Evolutionary conservation across 1,284 basidiomycete genomes (phyloP).

Genomic region (Ganoderma sp.): DNA sequence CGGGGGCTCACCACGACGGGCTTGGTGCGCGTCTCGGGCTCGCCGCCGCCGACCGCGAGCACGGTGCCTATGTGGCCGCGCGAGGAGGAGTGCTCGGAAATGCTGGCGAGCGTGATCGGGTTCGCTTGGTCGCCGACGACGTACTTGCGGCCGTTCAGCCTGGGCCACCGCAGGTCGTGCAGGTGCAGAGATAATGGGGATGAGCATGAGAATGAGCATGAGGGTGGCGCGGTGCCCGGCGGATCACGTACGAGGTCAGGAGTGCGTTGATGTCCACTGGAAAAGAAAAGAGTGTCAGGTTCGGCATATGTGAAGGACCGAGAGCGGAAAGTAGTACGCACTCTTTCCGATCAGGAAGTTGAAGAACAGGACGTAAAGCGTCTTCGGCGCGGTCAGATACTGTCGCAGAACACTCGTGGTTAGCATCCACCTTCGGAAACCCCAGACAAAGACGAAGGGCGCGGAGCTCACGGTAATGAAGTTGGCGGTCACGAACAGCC

Average conservation of each 20-base stretch:
- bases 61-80: neutral
- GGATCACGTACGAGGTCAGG: neutral
- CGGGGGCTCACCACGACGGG: neutral
- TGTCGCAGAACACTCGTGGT: neutral
- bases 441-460: neutral
- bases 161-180: no score
- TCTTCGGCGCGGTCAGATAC: neutral
- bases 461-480: neutral
- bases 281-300: no score
- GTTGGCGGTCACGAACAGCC: neutral
- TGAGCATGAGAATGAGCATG: neutral
- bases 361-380: neutral
- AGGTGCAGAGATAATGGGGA: no score
- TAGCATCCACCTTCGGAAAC: neutral
- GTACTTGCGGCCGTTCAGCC: neutral
- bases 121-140: neutral
- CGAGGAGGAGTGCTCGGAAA: neutral
- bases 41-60: neutral
- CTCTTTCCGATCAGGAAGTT: constrained; percentile 1
- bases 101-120: neutral
- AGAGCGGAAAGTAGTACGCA: neutral
- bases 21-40: neutral
- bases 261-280: neutral
- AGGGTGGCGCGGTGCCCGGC: neutral
- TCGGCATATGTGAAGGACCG: no score